Percentiles rank a stretch among this genome's conserved stretches.
Evolutionary conservation across 108 stramenopile genomes (phyloP).

Genomic region (Nitzschia sp.): DNA sequence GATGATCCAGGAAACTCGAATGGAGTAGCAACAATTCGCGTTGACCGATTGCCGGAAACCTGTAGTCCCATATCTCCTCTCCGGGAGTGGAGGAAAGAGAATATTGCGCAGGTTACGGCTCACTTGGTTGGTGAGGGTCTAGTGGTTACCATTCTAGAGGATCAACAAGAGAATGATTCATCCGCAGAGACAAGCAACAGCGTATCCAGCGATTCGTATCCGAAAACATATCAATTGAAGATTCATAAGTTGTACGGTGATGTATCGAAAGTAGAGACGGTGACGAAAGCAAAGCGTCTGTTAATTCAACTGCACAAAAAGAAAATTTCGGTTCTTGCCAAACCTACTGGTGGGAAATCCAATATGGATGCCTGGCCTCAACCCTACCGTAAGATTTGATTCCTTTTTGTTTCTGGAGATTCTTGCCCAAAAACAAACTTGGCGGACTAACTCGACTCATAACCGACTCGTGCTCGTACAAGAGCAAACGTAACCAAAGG

Average conservation of each 20-base stretch:
- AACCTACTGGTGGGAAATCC: conserved; percentile 11
- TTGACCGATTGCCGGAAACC: conserved; percentile 59
- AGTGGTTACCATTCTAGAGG: conserved; percentile 11
- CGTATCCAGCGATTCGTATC: background rate
- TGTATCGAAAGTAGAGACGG: conserved; percentile 48
- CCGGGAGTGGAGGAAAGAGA: conserved; percentile 47
- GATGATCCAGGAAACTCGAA: conserved; percentile 72
- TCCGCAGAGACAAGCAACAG: background rate
- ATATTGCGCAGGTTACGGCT: conserved; percentile 38
- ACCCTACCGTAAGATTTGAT: conserved; percentile 37
- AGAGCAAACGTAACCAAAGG: too few species aligned
- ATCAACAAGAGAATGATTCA: background rate
- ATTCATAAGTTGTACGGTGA: conserved; percentile 60
- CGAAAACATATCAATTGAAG: conserved; percentile 47
- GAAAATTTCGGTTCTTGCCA: conserved; percentile 14
- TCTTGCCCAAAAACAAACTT: too few species aligned
- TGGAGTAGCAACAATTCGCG: conserved; percentile 68
- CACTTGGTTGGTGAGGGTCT: conserved; percentile 51
- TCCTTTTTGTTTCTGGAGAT: too few species aligned
- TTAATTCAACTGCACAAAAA: conserved; percentile 66
- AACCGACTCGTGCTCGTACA: too few species aligned
- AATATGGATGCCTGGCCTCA: conserved; percentile 47
- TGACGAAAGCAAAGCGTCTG: conserved; percentile 58
- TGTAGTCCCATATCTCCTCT: conserved; percentile 16
- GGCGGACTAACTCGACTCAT: too few species aligned